Conservation (phyloP, 805 yeast species). For the Candida tallmaniae region DNA sequence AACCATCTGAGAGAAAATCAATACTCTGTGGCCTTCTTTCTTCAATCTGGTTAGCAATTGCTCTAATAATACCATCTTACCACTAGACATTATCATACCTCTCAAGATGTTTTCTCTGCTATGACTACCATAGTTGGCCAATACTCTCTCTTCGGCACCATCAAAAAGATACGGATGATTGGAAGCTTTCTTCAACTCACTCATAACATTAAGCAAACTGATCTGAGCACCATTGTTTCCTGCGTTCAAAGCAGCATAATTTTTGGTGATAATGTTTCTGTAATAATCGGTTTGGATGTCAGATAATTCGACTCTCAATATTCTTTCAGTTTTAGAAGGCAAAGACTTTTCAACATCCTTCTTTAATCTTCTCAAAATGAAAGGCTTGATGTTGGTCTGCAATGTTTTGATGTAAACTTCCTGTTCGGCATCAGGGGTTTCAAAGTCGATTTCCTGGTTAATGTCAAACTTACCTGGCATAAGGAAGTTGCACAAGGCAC, state of each 20-base stretch:
- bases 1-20: conserved; percentile 96
- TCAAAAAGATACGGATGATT: conserved; percentile 96
- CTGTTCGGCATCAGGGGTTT: conserved; percentile 79
- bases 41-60: conserved; percentile 77
- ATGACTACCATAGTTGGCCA: conserved; percentile 55
- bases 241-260: conserved; percentile 78
- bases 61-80: conserved; percentile 95
- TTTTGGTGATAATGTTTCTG: conserved; percentile 86
- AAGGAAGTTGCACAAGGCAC: conserved; percentile 88
- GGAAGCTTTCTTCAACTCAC: conserved; percentile 93
- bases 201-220: conserved; percentile 86
- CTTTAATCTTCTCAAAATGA: conserved; percentile 85
- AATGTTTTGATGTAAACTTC: conserved; percentile 84
- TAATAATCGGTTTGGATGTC: conserved; percentile 95
- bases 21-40: conserved; percentile 93
- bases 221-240: conserved; percentile 74
- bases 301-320: conserved; percentile 88
- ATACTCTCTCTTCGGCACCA: conserved; percentile 81
- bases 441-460: conserved; percentile 94
- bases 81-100: conserved; percentile 96
- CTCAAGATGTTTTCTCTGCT: conserved; percentile 77
- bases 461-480: conserved; percentile 93
- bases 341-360: conserved; percentile 96
- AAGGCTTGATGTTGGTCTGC: conserved; percentile 84
- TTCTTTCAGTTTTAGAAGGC: conserved; percentile 94